phyloP scores from a whole-genome alignment of 805 yeast genomes.

The Teunomyces stri region DNA sequence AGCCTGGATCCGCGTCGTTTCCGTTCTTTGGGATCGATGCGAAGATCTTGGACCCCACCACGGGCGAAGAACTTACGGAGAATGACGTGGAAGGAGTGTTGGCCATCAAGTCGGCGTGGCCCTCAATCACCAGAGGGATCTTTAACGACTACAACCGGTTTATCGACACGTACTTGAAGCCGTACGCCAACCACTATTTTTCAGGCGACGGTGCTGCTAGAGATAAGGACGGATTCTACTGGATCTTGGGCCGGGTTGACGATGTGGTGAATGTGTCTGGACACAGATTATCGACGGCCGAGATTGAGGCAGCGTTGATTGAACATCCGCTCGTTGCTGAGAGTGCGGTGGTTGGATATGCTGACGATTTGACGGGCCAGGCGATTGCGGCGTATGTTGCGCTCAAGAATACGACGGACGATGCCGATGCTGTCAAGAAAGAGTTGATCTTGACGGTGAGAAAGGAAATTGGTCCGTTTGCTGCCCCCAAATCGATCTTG shows the following conservation, averaged over 20 bases:
- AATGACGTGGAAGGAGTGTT: conserved; percentile 96
- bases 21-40: conserved; percentile 97
- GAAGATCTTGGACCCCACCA: conserved; percentile 86
- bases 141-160: conserved; percentile 84
- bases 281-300: conserved; percentile 97
- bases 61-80: conserved; percentile 80
- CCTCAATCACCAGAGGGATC: conserved; percentile 97
- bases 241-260: conserved; percentile 98
- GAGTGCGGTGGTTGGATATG: conserved; percentile 94
- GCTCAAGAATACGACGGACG: conserved; percentile 56
- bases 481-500: conserved; percentile 87
- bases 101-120: conserved; percentile 91
- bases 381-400: conserved; percentile 95
- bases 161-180: conserved; percentile 88
- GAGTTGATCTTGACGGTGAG: conserved; percentile 86
- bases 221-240: conserved; percentile 92
- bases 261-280: conserved; percentile 98
- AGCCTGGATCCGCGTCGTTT: conserved; percentile 95
- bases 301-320: conserved; percentile 88
- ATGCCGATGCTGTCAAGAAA: conserved; percentile 59
- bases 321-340: conserved; percentile 83
- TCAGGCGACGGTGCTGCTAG: conserved; percentile 99
- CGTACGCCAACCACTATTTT: conserved; percentile 91
- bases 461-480: conserved; percentile 89
- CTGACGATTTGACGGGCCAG: conserved; percentile 96